A percentile compares a stretch with the other conserved stretches of the same genome.
Evolutionary conservation across 169 alveolate species (phyloP).

Genomic region (Plasmodium berghei): DNA sequence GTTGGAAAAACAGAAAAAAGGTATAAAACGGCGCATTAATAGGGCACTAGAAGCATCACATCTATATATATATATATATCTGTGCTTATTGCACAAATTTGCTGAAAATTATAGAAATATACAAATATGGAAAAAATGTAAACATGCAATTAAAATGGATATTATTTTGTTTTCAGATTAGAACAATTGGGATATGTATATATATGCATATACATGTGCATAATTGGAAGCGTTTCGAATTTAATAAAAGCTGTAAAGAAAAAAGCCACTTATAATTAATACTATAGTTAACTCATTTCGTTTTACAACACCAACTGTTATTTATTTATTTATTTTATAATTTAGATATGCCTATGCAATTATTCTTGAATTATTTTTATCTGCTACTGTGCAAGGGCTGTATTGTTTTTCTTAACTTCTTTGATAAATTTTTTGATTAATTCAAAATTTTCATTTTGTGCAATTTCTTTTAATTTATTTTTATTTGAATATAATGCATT

Average conservation of each 20-base stretch:
- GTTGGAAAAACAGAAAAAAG: too few relatives aligned
- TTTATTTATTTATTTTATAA: background rate
- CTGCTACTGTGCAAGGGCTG: background rate
- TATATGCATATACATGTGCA: background rate
- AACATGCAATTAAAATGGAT: too few relatives aligned
- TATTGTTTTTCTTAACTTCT: slow-evolving; percentile 19
- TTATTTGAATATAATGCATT: background rate
- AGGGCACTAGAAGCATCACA: too few relatives aligned
- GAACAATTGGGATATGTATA: background rate
- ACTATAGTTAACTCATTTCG: too few relatives aligned
- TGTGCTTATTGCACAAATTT: background rate
- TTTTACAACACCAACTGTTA: too few relatives aligned
- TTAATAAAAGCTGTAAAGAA: too few relatives aligned
- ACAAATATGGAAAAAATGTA: too few relatives aligned
- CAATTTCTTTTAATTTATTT: background rate
- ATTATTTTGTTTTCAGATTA: too few relatives aligned
- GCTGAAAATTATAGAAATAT: background rate
- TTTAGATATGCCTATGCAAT: background rate
- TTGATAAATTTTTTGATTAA: slow-evolving; percentile 42
- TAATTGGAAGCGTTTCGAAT: background rate
- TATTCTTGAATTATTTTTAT: background rate
- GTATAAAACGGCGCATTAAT: too few relatives aligned
- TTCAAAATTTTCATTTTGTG: slow-evolving; percentile 12
- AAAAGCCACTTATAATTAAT: too few relatives aligned
- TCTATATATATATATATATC: background rate